phyloP scores from a whole-genome alignment of 306 rosid genomes.

The Lathyrus aphaca region DNA sequence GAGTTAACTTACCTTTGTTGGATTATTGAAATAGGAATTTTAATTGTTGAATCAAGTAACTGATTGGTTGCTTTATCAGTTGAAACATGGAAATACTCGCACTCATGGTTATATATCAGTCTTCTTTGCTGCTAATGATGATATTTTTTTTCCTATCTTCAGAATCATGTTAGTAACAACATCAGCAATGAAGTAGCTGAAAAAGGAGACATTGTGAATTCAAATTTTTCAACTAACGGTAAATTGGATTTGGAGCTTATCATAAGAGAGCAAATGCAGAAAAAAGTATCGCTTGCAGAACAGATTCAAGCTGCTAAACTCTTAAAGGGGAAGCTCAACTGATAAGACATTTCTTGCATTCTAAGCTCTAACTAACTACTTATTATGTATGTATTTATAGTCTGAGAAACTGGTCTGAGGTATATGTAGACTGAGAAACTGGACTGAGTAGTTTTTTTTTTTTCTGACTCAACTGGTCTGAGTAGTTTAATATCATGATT shows the following conservation, averaged over 20 bases:
- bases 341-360: constrained; percentile 33
- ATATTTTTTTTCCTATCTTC: constrained; percentile 33
- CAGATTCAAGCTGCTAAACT: constrained; percentile 74
- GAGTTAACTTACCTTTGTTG: not conserved
- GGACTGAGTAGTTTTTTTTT: not conserved
- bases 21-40: constrained; percentile 15
- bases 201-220: constrained; percentile 40
- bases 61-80: constrained; percentile 24
- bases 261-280: constrained; percentile 57
- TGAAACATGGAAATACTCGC: not conserved
- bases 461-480: too few relatives aligned
- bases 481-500: not conserved
- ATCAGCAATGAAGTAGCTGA: constrained; percentile 38
- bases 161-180: constrained; percentile 55
- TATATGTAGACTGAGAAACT: not conserved
- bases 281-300: constrained; percentile 71
- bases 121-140: constrained; percentile 31
- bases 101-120: not conserved
- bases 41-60: constrained; percentile 20
- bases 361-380: constrained; percentile 12
- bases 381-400: constrained; percentile 11
- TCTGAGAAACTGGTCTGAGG: constrained; percentile 34
- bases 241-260: constrained; percentile 71
- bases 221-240: constrained; percentile 47
- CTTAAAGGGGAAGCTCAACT: constrained; percentile 47